Evolutionary conservation across 345 rosid genomes (phyloP).

Genomic region (Cardamine resedifolia): DNA sequence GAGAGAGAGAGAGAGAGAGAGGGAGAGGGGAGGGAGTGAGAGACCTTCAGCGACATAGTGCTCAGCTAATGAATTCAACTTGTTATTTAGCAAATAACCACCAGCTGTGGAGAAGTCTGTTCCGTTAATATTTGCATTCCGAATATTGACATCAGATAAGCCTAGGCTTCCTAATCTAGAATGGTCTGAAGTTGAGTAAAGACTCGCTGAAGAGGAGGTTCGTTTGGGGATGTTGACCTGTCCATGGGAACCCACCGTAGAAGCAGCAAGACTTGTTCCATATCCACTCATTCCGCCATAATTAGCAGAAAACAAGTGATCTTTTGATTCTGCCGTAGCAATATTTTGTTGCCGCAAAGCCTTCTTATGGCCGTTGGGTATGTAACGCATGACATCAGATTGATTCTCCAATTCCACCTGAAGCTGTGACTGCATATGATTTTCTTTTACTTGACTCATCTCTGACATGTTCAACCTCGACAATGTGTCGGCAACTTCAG

Average conservation of each 20-base stretch:
- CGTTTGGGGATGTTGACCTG: constrained; percentile 59
- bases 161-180: constrained; percentile 53
- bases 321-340: constrained; percentile 46
- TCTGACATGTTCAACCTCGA: constrained; percentile 57
- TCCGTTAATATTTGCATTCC: constrained; percentile 45
- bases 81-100: constrained; percentile 52
- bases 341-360: constrained; percentile 51
- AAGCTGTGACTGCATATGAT: constrained; percentile 45
- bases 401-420: constrained; percentile 44
- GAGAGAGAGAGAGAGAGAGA: neutral
- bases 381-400: constrained; percentile 47
- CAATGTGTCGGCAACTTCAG: constrained; percentile 59
- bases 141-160: constrained; percentile 45
- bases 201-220: constrained; percentile 68
- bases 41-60: constrained; percentile 56
- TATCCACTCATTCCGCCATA: constrained; percentile 50
- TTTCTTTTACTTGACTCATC: constrained; percentile 47
- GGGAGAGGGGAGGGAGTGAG: constrained; percentile 20
- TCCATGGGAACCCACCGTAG: constrained; percentile 46
- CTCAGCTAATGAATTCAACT: constrained; percentile 44
- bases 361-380: constrained; percentile 54
- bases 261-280: constrained; percentile 50
- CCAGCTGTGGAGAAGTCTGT: constrained; percentile 43
- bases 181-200: constrained; percentile 50
- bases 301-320: constrained; percentile 47